Conservation (phyloP, 768 basidiomycete genomes). For the Tylopilus rubrobrunneus region DNA sequence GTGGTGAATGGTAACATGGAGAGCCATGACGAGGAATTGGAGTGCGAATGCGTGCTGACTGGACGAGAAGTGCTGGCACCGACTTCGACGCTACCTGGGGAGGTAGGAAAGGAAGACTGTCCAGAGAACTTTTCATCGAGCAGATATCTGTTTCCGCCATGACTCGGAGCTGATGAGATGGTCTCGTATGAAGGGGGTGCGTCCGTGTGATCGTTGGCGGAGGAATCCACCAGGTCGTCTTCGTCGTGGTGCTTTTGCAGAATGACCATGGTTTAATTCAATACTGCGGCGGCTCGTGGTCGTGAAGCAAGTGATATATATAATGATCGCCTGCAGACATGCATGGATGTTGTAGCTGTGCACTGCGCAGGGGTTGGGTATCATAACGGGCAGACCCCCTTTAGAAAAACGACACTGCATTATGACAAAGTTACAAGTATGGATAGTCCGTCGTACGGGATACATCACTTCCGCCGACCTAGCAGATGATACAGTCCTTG, state of each 20-base stretch:
- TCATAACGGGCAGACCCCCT: too few species aligned
- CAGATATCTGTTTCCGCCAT: background rate
- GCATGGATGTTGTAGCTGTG: background rate
- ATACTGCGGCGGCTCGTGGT: background rate
- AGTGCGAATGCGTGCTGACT: background rate
- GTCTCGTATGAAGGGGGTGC: conserved; percentile 26
- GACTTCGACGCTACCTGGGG: background rate
- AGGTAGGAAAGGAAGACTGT: background rate
- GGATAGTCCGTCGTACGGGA: too few species aligned
- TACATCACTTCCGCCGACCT: background rate
- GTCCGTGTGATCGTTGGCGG: conserved; percentile 5
- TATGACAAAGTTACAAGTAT: background rate
- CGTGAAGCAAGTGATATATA: background rate
- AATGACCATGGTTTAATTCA: conserved; percentile 13
- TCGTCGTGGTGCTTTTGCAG: conserved; percentile 19
- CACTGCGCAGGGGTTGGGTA: background rate
- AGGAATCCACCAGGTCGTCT: conserved; percentile 1
- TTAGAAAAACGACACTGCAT: conserved; percentile 30
- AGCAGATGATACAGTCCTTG: conserved; percentile 16
- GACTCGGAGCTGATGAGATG: background rate
- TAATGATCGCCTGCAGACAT: background rate
- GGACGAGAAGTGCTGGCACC: background rate
- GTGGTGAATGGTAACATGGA: conserved; percentile 18
- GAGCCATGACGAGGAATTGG: conserved; percentile 14
- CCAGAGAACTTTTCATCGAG: conserved; percentile 13